Percentiles rank a stretch among this genome's conserved stretches.
These are phyloP conservation scores for Arthrobotrys sinensis DNA, from an alignment of 2,329 filamentous ascomycete species.

Conservation along the genomic window DNA sequence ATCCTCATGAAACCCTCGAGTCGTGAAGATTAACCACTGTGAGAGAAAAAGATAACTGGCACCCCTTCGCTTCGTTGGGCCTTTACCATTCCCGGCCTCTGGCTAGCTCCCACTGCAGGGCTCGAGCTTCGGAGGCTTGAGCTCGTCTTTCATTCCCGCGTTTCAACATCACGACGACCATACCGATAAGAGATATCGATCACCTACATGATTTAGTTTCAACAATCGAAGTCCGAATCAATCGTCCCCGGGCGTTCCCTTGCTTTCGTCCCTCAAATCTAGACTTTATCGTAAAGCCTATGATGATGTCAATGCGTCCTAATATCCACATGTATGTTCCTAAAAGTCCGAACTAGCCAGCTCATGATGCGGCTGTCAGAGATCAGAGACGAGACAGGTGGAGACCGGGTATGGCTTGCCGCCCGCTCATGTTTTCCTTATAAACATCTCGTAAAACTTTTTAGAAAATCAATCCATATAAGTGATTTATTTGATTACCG, in stretches of 20 bases:
- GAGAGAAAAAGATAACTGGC: background rate
- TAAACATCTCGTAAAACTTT: background rate
- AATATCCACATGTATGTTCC: conserved; percentile 16
- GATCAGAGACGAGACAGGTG: conserved; percentile 1
- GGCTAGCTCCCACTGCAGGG: conserved; percentile 13
- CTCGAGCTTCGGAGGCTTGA: conserved; percentile 11
- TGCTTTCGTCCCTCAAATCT: conserved; percentile 7
- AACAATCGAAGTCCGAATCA: background rate
- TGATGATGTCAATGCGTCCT: conserved; percentile 3
- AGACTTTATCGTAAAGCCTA: background rate
- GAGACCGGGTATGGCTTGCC: conserved; percentile 9
- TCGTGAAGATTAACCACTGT: conserved; percentile 4
- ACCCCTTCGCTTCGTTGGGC: conserved; percentile 10
- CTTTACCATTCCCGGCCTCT: conserved; percentile 21
- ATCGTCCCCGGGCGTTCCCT: conserved; percentile 22
- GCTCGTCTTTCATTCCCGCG: background rate
- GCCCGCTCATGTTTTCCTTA: background rate
- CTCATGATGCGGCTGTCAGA: conserved; percentile 30
- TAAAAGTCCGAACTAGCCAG: conserved; percentile 19
- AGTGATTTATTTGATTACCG: conserved; percentile 25
- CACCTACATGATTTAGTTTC: background rate
- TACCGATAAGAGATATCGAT: conserved; percentile 43
- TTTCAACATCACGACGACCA: background rate
- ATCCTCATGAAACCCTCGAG: background rate
- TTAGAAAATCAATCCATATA: background rate